Evolutionary conservation across 345 rosid species (phyloP).

Genomic region (Schrenkiella parvula): DNA sequence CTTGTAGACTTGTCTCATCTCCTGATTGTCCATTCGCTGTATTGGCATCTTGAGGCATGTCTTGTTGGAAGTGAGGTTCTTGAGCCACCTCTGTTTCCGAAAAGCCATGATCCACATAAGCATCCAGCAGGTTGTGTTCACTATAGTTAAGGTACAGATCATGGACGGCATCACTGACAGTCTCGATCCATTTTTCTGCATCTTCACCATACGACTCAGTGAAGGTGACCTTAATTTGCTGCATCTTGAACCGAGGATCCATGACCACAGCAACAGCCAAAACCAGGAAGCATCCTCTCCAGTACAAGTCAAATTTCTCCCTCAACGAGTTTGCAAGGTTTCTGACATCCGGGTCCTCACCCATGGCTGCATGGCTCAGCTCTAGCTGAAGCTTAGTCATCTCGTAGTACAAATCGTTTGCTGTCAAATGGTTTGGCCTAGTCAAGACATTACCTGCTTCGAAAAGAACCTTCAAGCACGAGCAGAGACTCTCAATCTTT

Average conservation of each 20-base stretch:
- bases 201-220: slow-evolving; percentile 59
- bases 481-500: slow-evolving; percentile 64
- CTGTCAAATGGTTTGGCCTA: slow-evolving; percentile 40
- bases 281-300: slow-evolving; percentile 66
- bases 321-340: slow-evolving; percentile 44
- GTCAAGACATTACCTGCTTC: slow-evolving; percentile 55
- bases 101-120: slow-evolving; percentile 23
- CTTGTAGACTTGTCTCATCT: slow-evolving; percentile 14
- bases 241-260: slow-evolving; percentile 87
- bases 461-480: slow-evolving; percentile 60
- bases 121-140: slow-evolving; percentile 13
- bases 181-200: slow-evolving; percentile 47
- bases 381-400: slow-evolving; percentile 74
- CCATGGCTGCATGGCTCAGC: slow-evolving; percentile 49
- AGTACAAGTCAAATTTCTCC: slow-evolving; percentile 54
- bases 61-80: slow-evolving; percentile 47
- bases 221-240: slow-evolving; percentile 63
- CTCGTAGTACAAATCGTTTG: slow-evolving; percentile 61
- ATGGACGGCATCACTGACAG: slow-evolving; percentile 57
- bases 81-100: slow-evolving; percentile 35
- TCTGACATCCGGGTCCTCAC: slow-evolving; percentile 57
- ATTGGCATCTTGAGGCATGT: slow-evolving; percentile 32
- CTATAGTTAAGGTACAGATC: slow-evolving; percentile 64
- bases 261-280: slow-evolving; percentile 68
- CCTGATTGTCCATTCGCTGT: slow-evolving; percentile 9